Base-by-base conservation (phyloP, 306 rosid species). In the Dryas alaskensis region DNA sequence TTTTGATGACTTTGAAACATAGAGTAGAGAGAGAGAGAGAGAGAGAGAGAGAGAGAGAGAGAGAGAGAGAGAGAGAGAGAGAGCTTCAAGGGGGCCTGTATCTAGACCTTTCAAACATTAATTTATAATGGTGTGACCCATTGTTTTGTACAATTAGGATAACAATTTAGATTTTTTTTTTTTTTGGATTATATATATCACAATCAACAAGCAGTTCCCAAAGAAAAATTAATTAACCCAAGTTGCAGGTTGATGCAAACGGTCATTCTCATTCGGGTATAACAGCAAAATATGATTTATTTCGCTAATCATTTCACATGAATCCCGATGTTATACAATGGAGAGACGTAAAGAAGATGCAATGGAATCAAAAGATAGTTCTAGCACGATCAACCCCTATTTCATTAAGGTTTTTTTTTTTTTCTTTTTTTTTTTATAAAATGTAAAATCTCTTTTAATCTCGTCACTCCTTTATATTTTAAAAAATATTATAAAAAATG, bases 1-100 rank as follows among this genome's bases (percentile, higher is more conserved):
- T 73, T 81, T 78, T 71, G 73, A 73, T 81, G 91, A 87, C 84
- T 75, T 77, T 64, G 73, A 77, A 70, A 70, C 50, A 76, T 45
- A 10, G 11, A 8, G 13, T 40, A 60, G 19, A 40, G 58, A 50
- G 50, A 31, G 37, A 31, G 37, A 31, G 37, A 31, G 37, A 31
- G 37, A 31, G 37, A 31, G 37, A 22, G 22, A 22, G 22, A 22
- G 45, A 72, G 37, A 19, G 19, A 60, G 19, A 40, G 58, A 50
- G 50, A 31, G 37, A 31, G 37, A 31, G 37, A 31, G 37, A 31
- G 37, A 31, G 37, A 31, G 37, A 22, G 22, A 22, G 22, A 22
- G 45, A 72, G 37, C 4, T 52, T 85, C 79, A 82, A 83, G 84
- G 98, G 91, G 93, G 80, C 72, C 73, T 87, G 98, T 76, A 93